A percentile compares a stretch with the other conserved stretches of the same genome.
phyloP scores from a whole-genome alignment of 805 yeast species.

The Lachancea fermentati region DNA sequence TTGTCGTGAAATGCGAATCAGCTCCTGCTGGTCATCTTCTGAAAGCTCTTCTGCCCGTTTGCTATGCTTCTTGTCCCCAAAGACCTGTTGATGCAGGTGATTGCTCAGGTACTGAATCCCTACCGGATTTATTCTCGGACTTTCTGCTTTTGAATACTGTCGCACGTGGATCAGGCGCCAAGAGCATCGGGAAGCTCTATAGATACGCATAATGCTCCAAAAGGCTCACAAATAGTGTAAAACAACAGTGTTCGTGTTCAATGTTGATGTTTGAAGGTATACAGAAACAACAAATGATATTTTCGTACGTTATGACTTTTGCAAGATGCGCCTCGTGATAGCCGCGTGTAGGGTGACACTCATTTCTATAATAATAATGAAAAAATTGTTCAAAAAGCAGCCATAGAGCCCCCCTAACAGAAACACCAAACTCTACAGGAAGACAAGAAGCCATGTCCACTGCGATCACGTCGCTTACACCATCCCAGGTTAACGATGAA shows the following conservation, averaged over 20 bases:
- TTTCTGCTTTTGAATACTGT: conserved; percentile 24
- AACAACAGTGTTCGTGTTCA: too few relatives aligned
- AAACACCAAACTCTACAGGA: background rate
- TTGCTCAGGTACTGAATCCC: conserved; percentile 75
- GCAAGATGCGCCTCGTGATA: background rate
- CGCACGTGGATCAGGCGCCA: conserved; percentile 5
- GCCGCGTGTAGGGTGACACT: background rate
- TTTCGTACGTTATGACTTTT: background rate
- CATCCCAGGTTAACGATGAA: conserved; percentile 80
- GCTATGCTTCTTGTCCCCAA: conserved; percentile 31
- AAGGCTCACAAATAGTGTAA: background rate
- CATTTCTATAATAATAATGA: background rate
- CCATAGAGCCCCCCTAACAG: background rate
- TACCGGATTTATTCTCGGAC: conserved; percentile 62
- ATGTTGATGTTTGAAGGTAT: too few relatives aligned
- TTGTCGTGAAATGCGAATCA: conserved; percentile 49
- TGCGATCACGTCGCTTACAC: conserved; percentile 32
- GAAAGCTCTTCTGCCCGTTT: conserved; percentile 22
- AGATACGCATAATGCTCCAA: background rate
- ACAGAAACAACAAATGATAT: background rate
- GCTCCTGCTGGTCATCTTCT: conserved; percentile 25
- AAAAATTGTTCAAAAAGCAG: background rate
- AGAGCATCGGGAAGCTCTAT: background rate
- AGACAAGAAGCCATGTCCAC: conserved; percentile 29
- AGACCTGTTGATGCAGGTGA: conserved; percentile 53